Base-by-base conservation (phyloP, 257 asterid genomes). In the Gentiana straminea region DNA sequence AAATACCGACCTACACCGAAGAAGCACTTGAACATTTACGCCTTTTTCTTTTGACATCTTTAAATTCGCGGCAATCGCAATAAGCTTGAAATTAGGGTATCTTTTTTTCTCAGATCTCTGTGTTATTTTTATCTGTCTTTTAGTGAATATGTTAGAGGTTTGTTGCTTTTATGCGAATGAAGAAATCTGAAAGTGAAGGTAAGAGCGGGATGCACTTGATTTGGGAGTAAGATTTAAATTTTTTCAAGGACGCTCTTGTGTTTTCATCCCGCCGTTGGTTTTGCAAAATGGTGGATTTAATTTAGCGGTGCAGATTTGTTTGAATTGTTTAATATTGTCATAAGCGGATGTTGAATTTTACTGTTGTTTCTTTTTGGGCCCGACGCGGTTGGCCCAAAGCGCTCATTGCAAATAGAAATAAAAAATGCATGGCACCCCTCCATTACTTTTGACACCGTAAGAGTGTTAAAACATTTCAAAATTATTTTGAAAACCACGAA, bases 21-120 rank as follows among this genome's bases (percentile, higher is more conserved):
- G 96, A 39, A 90, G 86, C 59, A 90, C 98, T 77, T 90, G 98
- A 35, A 90, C 95, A 66, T 90, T 90, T 5, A 90, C 97, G 0
- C 98, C 94, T 52, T 90, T 82, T 65, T 84, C 95, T 39, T 82
- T 90, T 52, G 96, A 84, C 96, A 90, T 61, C 53, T 66, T 33
- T 55, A 13, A 10, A 35, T 13, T 3, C 48, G 47, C 24, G 24
- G 24, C 12, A 52, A 33, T 35, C 56, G 57, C 45, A 34, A 56
- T n/a, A 49, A 35, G 13, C 24, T 57, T 6, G 41, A 43, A 32
- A 43, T 50, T 13, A 44, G 41, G 56, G 49, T 35, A 45, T 38
- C 24, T 15, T 15, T 63, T 5, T 66, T 57, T 1, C 7, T 59
- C 58, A 53, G 73, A 62, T 66, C 63, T 50, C 57, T 55, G 38